Evolutionary conservation across 2,329 filamentous ascomycete genomes (phyloP), one percentile per base, ranked within the genome.

Genomic region (Hypoxylon rubiginosum): DNA sequence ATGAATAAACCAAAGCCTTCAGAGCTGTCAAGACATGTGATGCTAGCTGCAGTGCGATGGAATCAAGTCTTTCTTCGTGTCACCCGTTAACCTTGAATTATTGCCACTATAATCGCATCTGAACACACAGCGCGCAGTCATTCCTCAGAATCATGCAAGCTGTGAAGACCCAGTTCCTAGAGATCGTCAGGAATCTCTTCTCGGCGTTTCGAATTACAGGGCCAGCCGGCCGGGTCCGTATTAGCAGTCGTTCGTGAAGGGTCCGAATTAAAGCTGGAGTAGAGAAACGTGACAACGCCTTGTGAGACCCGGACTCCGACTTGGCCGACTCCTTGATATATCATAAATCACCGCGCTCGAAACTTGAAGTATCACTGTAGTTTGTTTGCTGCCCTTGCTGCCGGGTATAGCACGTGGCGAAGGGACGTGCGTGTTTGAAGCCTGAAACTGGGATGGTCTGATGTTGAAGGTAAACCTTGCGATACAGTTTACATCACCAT

Each of bases 401-500:
- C 43, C 39, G 41, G 55, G 50, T 30, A 56, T 7, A 15, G 63
- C 66, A 69, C 63, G 66, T 66, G 66, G 66, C 34, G 5, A 45
- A 64, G 60, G 64, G 58, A 56, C 50, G 51, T 68, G 51, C 58
- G 41, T 63, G 68, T 68, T 64, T 66, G 66, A 66, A 62, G 62
- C 51, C 55, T 70, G 68, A 70, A 68, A 70, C 68, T 56, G 34
- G 45, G 54, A 52, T 48, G 49, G 68, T 67, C 59, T 69, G 63
- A 69, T 64, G 50, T 58, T 55, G 32, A 61, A 55, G 56, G 52
- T 34, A 41, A 52, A 68, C 66, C 66, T 61, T 66, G 58, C 55
- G 66, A 66, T 30, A 41, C n/a, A n/a, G n/a, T n/a, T n/a, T n/a
- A n/a, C n/a, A n/a, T n/a, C n/a, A n/a, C n/a, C n/a, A n/a, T n/a